Evolutionary conservation across 768 basidiomycete genomes (phyloP), one percentile per base, ranked within the genome.

Genomic region (Tulasnella sp.): DNA sequence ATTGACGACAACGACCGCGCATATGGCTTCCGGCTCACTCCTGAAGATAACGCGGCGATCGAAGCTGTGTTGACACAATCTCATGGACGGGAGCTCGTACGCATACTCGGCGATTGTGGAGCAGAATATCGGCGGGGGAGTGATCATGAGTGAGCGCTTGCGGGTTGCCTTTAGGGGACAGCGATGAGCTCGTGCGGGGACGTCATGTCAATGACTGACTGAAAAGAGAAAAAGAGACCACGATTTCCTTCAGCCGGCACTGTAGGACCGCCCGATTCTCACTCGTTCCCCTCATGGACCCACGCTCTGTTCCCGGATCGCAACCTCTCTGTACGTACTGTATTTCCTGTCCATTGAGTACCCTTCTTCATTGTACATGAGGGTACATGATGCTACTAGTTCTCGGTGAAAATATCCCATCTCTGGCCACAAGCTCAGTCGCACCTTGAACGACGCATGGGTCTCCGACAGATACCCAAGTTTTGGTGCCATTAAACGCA

Each of bases 61-160:
- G 90, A 91, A 76, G 83, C 82, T 1, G 88, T 94, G 34, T 82
- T 93, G 15, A 84, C 81, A 3, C 86, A 84, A 58, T 92, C 91
- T n/a, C 87, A 89, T 45, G 88, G 90, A 3, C 83, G 88, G 58
- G 85, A 81, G 31, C 85, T 93, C 81, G 91, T 92, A 74, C 87
- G 85, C 6, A 85, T 85, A 36, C 90, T 94, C 77, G 93, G 93
- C 12, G 93, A 94, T 82, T 94, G 93, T 81, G 93, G 93, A 49
- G 89, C 90, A 6, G 93, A 94, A 84, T 94, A 94, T 83, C 90
- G 93, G 38, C 89, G 39, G 74, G 29, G 49, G n/a, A n/a, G 49
- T 31, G 29, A 68, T 19, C 40, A 72, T 40, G 40, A 72, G 12
- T 77, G 72, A 72, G 40, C 31, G 38, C 73, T 45, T 34, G 76